These are phyloP conservation scores for Phytophthora sp. DNA, from an alignment of 352 stramenopile species.

Conservation along the genomic window DNA sequence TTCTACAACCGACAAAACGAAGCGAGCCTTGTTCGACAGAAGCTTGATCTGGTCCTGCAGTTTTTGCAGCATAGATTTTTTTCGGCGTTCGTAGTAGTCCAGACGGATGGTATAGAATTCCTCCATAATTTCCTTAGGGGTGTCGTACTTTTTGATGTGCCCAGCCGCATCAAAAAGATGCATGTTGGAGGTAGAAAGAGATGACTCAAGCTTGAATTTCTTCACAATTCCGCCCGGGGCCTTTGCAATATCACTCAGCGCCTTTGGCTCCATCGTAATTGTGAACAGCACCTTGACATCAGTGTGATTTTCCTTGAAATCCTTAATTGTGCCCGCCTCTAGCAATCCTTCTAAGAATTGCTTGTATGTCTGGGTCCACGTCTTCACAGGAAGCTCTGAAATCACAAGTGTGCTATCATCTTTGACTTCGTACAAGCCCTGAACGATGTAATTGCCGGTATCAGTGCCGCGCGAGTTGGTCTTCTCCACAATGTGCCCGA, in stretches of 20 bases:
- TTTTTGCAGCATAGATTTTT: conserved; percentile 86
- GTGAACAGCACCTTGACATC: conserved; percentile 94
- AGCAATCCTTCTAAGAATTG: conserved; percentile 92
- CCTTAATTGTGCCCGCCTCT: conserved; percentile 87
- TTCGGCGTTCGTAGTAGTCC: conserved; percentile 94
- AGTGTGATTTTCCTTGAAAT: conserved; percentile 94
- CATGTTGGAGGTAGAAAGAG: conserved; percentile 97
- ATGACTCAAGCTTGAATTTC: conserved; percentile 96
- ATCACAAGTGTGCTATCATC: conserved; percentile 94
- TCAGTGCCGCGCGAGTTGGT: conserved; percentile 54
- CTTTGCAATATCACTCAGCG: conserved; percentile 70
- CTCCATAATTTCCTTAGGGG: conserved; percentile 92
- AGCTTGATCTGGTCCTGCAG: conserved; percentile 91
- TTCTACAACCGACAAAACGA: conserved; percentile 94
- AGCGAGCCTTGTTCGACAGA: conserved; percentile 95
- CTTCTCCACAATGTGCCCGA: conserved; percentile 87
- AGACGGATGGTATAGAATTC: conserved; percentile 94
- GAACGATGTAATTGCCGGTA: conserved; percentile 80
- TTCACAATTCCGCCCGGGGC: conserved; percentile 89
- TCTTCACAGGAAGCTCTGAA: conserved; percentile 95
- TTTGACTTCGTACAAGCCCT: conserved; percentile 80
- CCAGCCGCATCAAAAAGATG: conserved; percentile 93
- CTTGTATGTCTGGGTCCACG: conserved; percentile 98
- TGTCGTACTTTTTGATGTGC: conserved; percentile 95
- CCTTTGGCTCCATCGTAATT: conserved; percentile 79